These are phyloP conservation scores for Claviceps spartinae DNA, from an alignment of 2,329 filamentous ascomycete species.

Conservation along the genomic window DNA sequence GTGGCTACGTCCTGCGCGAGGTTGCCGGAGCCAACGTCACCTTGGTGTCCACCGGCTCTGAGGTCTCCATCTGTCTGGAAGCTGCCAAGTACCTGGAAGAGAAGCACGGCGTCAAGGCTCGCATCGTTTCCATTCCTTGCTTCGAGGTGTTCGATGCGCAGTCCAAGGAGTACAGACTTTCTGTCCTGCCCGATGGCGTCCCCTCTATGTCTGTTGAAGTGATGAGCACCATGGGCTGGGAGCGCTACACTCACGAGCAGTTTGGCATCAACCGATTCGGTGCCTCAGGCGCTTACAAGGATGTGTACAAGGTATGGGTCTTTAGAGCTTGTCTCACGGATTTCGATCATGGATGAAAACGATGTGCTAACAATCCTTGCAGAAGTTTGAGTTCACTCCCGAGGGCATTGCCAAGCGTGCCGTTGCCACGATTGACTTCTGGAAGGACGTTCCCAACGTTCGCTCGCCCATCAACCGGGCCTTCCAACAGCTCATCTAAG, in stretches of 20 bases:
- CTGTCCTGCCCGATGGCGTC: slow-evolving; percentile 85
- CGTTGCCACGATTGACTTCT: slow-evolving; percentile 85
- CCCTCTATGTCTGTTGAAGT: slow-evolving; percentile 89
- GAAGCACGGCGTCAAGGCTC: slow-evolving; percentile 74
- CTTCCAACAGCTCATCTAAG: slow-evolving; percentile 91
- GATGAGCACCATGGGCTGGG: slow-evolving; percentile 96
- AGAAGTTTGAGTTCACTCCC: slow-evolving; percentile 99
- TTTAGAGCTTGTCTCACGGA: not conserved
- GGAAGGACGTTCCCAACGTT: slow-evolving; percentile 82
- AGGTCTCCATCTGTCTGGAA: slow-evolving; percentile 88
- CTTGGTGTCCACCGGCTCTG: slow-evolving; percentile 87
- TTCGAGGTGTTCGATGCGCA: slow-evolving; percentile 94
- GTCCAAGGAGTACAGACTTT: slow-evolving; percentile 86
- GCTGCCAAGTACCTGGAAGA: slow-evolving; percentile 83
- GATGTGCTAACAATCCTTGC: slow-evolving; percentile 24
- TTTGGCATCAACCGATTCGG: slow-evolving; percentile 99
- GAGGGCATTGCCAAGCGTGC: slow-evolving; percentile 95
- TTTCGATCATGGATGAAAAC: not conserved
- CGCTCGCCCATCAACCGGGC: slow-evolving; percentile 94
- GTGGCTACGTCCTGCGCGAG: slow-evolving; percentile 84
- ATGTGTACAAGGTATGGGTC: slow-evolving; percentile 73
- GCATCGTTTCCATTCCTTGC: slow-evolving; percentile 92
- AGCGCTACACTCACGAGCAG: slow-evolving; percentile 98
- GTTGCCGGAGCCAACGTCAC: slow-evolving; percentile 74
- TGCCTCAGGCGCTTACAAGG: slow-evolving; percentile 92